Conservation (phyloP, 371 early-diverging fungal genomes). For the Saksenaea vasiformis region DNA sequence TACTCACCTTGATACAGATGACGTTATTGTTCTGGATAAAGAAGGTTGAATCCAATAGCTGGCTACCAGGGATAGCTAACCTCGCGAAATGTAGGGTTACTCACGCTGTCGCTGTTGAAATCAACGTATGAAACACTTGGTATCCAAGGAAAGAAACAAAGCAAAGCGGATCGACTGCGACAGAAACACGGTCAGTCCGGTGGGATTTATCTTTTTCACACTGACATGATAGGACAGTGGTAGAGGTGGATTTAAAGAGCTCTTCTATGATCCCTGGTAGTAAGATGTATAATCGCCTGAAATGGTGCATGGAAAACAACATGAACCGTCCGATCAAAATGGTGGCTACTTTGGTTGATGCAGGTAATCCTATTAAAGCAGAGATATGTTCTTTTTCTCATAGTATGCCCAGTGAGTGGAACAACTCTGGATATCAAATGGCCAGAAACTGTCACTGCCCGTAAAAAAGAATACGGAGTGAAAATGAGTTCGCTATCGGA, state of each 20-base stretch:
- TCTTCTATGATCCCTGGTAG: slow-evolving; percentile 47
- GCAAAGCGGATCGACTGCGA: slow-evolving; percentile 38
- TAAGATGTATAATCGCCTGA: slow-evolving; percentile 51
- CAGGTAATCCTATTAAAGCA: slow-evolving; percentile 15
- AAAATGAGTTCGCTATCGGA: slow-evolving; percentile 26
- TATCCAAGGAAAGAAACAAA: slow-evolving; percentile 35
- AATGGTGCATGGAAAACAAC: slow-evolving; percentile 61
- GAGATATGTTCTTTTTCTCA: neutral
- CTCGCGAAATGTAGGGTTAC: slow-evolving; percentile 26
- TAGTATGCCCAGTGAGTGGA: slow-evolving; percentile 23
- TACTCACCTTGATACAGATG: slow-evolving; percentile 53
- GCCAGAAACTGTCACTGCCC: slow-evolving; percentile 18
- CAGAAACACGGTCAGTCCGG: slow-evolving; percentile 51
- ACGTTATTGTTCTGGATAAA: slow-evolving; percentile 53
- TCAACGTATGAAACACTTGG: slow-evolving; percentile 61
- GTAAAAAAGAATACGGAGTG: slow-evolving; percentile 19
- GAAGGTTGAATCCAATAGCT: slow-evolving; percentile 27
- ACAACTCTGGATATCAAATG: slow-evolving; percentile 32
- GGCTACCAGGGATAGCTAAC: neutral
- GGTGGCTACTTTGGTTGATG: slow-evolving; percentile 42
- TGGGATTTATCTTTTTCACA: neutral
- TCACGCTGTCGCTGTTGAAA: slow-evolving; percentile 56
- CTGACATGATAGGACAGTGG: slow-evolving; percentile 29
- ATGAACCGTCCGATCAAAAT: slow-evolving; percentile 40
- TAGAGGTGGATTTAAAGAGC: slow-evolving; percentile 43